These are phyloP conservation scores for Pyrus communis DNA, from an alignment of 306 rosid species.

Conservation along the genomic window DNA sequence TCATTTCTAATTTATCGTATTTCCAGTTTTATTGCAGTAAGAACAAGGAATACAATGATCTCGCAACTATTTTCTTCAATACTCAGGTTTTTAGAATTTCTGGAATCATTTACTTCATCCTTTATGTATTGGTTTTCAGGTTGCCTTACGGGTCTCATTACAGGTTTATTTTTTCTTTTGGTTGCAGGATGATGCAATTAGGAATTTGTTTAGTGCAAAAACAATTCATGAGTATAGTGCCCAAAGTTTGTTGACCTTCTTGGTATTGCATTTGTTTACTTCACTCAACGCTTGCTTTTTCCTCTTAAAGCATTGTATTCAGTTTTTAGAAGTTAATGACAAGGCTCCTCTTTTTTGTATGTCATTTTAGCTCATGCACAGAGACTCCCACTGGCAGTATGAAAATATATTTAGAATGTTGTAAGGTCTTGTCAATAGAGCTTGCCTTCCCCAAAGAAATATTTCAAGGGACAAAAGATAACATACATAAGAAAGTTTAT, in stretches of 20 bases:
- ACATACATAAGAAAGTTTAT: neutral
- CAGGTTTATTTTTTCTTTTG: constrained; percentile 11
- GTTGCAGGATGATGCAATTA: constrained; percentile 93
- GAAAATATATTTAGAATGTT: neutral
- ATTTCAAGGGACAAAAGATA: neutral
- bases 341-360: neutral
- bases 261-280: constrained; percentile 51
- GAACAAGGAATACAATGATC: constrained; percentile 91
- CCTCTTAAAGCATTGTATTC: neutral
- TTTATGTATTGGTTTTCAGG: neutral
- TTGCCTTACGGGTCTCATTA: neutral
- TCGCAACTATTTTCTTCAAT: constrained; percentile 95
- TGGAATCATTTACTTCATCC: constrained; percentile 4
- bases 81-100: constrained; percentile 59
- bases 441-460: neutral
- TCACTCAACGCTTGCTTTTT: constrained; percentile 9
- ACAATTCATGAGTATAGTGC: constrained; percentile 93
- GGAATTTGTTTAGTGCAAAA: constrained; percentile 97
- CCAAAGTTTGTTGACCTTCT: constrained; percentile 83
- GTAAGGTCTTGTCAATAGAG: neutral
- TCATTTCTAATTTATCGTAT: constrained; percentile 16
- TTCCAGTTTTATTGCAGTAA: constrained; percentile 83
- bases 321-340: neutral
- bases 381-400: neutral
- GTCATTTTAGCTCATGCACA: neutral